Base-by-base conservation (phyloP, 192 early-diverging fungal species). In the Backusella liffmaniae region DNA sequence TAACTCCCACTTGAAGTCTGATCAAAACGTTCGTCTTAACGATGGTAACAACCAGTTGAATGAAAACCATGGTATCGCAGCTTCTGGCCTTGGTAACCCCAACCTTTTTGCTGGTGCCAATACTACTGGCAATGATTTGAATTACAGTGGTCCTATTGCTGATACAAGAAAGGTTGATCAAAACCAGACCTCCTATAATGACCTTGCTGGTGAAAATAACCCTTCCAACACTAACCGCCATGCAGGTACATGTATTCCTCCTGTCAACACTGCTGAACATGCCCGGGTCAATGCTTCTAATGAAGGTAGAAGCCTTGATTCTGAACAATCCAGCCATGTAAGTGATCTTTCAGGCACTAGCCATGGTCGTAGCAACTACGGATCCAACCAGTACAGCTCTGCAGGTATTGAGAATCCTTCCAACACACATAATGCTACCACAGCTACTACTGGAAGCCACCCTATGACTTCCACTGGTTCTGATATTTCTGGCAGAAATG, bases 31-130 rank as follows among this genome's bases (percentile, higher is more conserved):
- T 18, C 42, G 13, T 16, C 21, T 23, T 49, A 44, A 26, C 12
- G 16, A 35, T 36, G 66, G 66, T 67, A 62, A 62, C 56, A 62
- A 62, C 23, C 41, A 71, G 26, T 34, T 71, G 39, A 71, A 71
- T 13, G 42, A 71, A 71, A 44, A 71, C 44, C 70, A 71, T 13
- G 70, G 70, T 71, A 71, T 71, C 46, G 70, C 70, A 46, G 70
- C 70, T 10, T 46, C 41, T 44, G 70, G 70, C 0, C 26, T 71
- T 26, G 42, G 41, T 13, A 41, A 71, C 5, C 35, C 70, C 15
- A 41, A 49, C 8, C 0, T 7, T 30, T 44, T 12, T 71, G 15
- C 23, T 30, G 30, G 29, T 49, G 42, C 23, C 10, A 42, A 26
- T 5, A 46, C 41, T 49, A 46, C 41, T 49, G 41, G n/a, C 7